Evolutionary conservation across 2,329 filamentous ascomycete species (phyloP), one percentile per base, ranked within the genome.

Genomic region (Aspergillus tanneri): DNA sequence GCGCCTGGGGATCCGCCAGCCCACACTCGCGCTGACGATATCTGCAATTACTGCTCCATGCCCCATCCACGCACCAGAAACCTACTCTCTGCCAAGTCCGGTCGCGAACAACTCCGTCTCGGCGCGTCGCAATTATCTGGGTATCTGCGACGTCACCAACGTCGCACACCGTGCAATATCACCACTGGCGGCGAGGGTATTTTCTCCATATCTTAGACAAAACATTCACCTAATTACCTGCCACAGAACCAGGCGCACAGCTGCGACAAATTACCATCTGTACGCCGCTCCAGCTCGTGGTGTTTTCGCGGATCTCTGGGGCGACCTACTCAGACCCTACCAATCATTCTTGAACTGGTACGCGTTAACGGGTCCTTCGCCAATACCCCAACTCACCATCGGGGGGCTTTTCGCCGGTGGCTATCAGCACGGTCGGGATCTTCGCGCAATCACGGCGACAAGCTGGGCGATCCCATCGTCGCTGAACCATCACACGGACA

Each of bases 361-460:
- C 16, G n/a, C n/a, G 65, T 70, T 11, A 63, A 65, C 9, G 68
- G 67, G 0, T 58, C 66, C 19, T 72, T n/a, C n/a, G 69, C 36
- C 69, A 72, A 47, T 72, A 65, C 69, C 69, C 0, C 69, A 72
- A 40, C 62, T 72, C 25, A 72, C 69, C 4, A 60, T 71, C 11
- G 69, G 69, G 4, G 69, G 69, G n/a, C 48, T 70, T 6, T 57
- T 67, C 18, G n/a, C n/a, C n/a, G 69, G 71, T 35, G 69, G 68
- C 2, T 68, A 62, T 39, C 63, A 67, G 51, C 69, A 72, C 49
- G 69, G 69, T 11, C 55, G 58, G 21, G 68, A 72, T 18, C 57
- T 72, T 11, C 59, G 58, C 50, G 47, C 48, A 1, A 59, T 71
- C 11, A 70, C 38, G 62, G 64, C 3, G 46, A 64, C 9, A 61